Conservation (phyloP, 2,329 filamentous ascomycete species). For the Mycocentrospora acerina region DNA sequence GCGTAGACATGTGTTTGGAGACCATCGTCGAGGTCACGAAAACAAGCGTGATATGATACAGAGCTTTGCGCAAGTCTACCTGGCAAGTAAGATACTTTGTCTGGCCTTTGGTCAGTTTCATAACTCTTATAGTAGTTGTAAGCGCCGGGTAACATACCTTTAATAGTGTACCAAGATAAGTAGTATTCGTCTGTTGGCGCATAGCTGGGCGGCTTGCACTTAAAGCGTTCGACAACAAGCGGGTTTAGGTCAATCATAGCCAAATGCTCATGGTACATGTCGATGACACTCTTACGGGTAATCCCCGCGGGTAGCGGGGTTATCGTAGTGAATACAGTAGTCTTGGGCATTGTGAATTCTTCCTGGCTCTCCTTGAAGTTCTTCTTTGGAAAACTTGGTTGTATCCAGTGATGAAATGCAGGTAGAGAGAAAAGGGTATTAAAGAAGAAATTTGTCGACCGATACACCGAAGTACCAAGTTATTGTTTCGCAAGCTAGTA, state of each 20-base stretch:
- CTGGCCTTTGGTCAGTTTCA: constrained; percentile 35
- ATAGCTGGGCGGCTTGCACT: constrained; percentile 66
- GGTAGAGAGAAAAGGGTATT: constrained; percentile 16
- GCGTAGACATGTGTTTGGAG: constrained; percentile 83
- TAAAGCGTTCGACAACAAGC: constrained; percentile 70
- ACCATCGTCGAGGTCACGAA: constrained; percentile 71
- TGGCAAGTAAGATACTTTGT: constrained; percentile 74
- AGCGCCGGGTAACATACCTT: constrained; percentile 27
- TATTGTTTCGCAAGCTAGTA: constrained; percentile 29
- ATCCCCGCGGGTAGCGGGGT: constrained; percentile 73
- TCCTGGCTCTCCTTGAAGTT: constrained; percentile 1
- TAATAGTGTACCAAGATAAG: constrained; percentile 69
- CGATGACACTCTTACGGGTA: constrained; percentile 68
- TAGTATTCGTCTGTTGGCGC: constrained; percentile 70
- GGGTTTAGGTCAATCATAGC: constrained; percentile 90
- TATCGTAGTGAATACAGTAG: constrained; percentile 72
- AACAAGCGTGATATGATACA: constrained; percentile 77
- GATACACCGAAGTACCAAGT: constrained; percentile 19
- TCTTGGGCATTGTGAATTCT: constrained; percentile 62
- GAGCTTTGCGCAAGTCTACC: constrained; percentile 65
- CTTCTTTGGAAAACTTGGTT: not conserved
- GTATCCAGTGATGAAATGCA: constrained; percentile 11
- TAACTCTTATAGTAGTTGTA: not conserved
- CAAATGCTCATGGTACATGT: constrained; percentile 74
- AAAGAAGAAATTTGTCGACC: constrained; percentile 3